Conservation (phyloP, 2,329 filamentous ascomycete genomes). For the Phaeophleospora eucalypticola region DNA sequence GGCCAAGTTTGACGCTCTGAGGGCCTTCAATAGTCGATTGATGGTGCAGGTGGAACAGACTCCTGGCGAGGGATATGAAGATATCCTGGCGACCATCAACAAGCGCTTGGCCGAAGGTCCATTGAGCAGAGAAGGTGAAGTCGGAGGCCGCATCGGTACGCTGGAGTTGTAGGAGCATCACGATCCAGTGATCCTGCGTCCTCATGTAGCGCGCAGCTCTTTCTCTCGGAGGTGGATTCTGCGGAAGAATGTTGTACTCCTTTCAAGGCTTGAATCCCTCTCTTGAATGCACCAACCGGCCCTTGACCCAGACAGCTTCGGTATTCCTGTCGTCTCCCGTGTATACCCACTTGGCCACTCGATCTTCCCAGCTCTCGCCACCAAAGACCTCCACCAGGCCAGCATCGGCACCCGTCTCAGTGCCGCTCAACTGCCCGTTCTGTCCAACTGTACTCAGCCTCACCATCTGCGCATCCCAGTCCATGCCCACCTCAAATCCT, state of each 20-base stretch:
- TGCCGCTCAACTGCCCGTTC: neutral
- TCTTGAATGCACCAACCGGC: constrained; percentile 68
- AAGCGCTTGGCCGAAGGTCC: constrained; percentile 41
- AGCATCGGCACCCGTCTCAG: constrained; percentile 34
- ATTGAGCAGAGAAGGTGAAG: constrained; percentile 39
- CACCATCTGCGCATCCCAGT: constrained; percentile 87
- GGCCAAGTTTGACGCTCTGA: constrained; percentile 55
- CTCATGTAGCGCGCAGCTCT: constrained; percentile 1
- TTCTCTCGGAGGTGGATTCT: no score
- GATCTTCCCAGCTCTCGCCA: constrained; percentile 83
- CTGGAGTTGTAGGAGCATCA: constrained; percentile 40
- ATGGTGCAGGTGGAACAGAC: constrained; percentile 32
- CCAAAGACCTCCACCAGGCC: constrained; percentile 85
- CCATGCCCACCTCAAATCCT: constrained; percentile 78
- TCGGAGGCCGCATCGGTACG: constrained; percentile 45
- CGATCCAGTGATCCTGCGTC: no score
- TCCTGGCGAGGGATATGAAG: constrained; percentile 33
- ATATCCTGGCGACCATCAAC: constrained; percentile 40
- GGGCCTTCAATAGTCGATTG: constrained; percentile 45
- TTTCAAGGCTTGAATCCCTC: constrained; percentile 16
- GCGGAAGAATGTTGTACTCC: neutral
- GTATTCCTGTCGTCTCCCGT: constrained; percentile 92
- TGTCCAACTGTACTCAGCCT: constrained; percentile 49
- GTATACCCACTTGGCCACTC: constrained; percentile 90
- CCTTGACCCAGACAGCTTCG: constrained; percentile 81